These are phyloP conservation scores for Syncephalis plumigaleata DNA, from an alignment of 371 early-diverging fungal genomes.

Conservation along the genomic window DNA sequence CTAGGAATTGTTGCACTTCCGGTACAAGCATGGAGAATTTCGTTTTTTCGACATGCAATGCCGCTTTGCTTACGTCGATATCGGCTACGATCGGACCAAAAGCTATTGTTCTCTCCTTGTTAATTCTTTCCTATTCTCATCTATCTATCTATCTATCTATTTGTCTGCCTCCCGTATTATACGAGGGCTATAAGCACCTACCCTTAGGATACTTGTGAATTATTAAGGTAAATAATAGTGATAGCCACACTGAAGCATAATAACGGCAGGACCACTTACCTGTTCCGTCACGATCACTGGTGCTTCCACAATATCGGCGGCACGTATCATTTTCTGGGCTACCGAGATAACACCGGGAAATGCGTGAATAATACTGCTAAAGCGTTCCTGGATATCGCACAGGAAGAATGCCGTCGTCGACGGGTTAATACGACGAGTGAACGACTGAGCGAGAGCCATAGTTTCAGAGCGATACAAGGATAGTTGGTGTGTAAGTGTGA, in stretches of 20 bases:
- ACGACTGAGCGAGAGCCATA: slow-evolving; percentile 9
- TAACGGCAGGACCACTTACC: slow-evolving; percentile 17
- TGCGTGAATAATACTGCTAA: slow-evolving; percentile 61
- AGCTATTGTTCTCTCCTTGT: slow-evolving; percentile 33
- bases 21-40: slow-evolving; percentile 83
- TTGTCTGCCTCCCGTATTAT: too few species aligned
- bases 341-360: slow-evolving; percentile 64
- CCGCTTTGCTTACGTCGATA: slow-evolving; percentile 47
- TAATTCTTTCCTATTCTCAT: too few species aligned
- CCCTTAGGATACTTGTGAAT: slow-evolving; percentile 5
- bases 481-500: too few species aligned
- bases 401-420: slow-evolving; percentile 70
- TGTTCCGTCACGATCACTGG: slow-evolving; percentile 78
- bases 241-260: not conserved
- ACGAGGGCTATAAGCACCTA: not conserved
- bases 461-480: too few species aligned
- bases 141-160: too few species aligned
- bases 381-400: slow-evolving; percentile 88
- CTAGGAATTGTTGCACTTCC: slow-evolving; percentile 36
- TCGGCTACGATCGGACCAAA: slow-evolving; percentile 70
- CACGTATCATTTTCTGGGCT: slow-evolving; percentile 56
- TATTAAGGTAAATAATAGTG: not conserved
- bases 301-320: too few species aligned
- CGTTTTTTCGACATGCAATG: slow-evolving; percentile 40
- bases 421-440: slow-evolving; percentile 17